Evolutionary conservation across 345 rosid species (phyloP).

Genomic region (Euphorbia peplus): DNA sequence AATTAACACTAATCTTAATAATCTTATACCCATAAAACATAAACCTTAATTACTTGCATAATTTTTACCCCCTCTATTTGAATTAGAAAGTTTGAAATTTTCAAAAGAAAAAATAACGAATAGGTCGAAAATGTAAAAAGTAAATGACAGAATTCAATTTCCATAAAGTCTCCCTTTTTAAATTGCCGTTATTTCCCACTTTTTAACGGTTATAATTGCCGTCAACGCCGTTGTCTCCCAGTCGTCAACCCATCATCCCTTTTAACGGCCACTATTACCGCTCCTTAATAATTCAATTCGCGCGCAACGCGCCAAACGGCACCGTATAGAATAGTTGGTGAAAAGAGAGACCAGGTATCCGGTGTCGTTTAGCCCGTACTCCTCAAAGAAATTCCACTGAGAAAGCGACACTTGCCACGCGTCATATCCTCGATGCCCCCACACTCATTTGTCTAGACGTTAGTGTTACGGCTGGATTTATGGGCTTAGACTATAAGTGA

Average conservation of each 20-base stretch:
- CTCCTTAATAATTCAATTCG: not conserved
- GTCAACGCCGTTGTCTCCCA: not conserved
- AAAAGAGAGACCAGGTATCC: constrained; percentile 11
- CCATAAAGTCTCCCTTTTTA: not conserved
- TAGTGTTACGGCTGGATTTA: constrained; percentile 53
- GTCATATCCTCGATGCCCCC: constrained; percentile 15
- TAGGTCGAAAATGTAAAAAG: too few relatives aligned
- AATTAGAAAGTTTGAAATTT: too few relatives aligned
- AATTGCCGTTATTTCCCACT: constrained; percentile 18
- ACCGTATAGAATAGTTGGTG: constrained; percentile 19
- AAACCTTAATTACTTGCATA: too few relatives aligned
- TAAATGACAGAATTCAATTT: too few relatives aligned
- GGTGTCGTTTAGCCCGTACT: constrained; percentile 26
- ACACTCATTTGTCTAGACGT: constrained; percentile 31
- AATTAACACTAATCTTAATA: too few relatives aligned
- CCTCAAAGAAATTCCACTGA: constrained; percentile 17
- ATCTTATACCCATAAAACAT: too few relatives aligned
- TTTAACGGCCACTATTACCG: constrained; percentile 3
- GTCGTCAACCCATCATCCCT: not conserved
- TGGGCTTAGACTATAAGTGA: not conserved
- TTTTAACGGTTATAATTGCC: constrained; percentile 1
- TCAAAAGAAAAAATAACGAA: too few relatives aligned
- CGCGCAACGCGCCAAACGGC: constrained; percentile 7
- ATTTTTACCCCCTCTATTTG: too few relatives aligned
- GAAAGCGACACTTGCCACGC: constrained; percentile 30